Evolutionary conservation across 2,329 filamentous ascomycete genomes (phyloP).

Genomic region (Tothia fuscella): DNA sequence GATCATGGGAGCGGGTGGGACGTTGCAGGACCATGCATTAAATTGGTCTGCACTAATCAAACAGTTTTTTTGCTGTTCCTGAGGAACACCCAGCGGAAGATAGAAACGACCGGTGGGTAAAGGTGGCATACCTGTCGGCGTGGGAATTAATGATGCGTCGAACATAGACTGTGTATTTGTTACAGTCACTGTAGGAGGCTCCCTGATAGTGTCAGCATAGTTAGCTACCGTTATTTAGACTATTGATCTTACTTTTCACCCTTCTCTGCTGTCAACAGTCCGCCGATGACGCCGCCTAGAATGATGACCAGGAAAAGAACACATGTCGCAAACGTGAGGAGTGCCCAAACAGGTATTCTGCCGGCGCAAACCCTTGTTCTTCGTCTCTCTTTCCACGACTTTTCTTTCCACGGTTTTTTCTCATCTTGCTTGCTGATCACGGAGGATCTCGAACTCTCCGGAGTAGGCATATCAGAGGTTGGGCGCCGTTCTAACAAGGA

Average conservation of each 20-base stretch:
- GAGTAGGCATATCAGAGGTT: not conserved
- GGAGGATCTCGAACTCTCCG: not conserved
- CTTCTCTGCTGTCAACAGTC: conserved; percentile 35
- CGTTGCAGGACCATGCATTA: conserved; percentile 39
- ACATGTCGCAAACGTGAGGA: conserved; percentile 34
- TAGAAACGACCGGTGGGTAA: conserved; percentile 38
- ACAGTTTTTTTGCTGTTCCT: conserved; percentile 38
- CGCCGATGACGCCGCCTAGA: conserved; percentile 43
- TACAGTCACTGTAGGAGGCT: conserved; percentile 28
- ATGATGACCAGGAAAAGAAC: conserved; percentile 36
- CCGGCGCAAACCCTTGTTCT: conserved; percentile 25
- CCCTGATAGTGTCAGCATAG: not conserved
- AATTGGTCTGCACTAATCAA: conserved; percentile 33
- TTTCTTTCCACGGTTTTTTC: conserved; percentile 21
- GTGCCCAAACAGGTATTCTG: conserved; percentile 36
- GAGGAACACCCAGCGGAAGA: conserved; percentile 34
- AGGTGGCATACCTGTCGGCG: conserved; percentile 31
- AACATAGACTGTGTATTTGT: conserved; percentile 36
- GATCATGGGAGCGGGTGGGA: conserved; percentile 14
- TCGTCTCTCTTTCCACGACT: conserved; percentile 25
- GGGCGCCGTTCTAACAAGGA: not conserved
- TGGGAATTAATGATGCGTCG: conserved; percentile 40
- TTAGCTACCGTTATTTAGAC: not conserved
- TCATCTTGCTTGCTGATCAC: conserved; percentile 15
- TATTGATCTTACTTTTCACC: conserved; percentile 16